These are phyloP conservation scores for Chlorella sp. DNA, from an alignment of 139 green algal genomes.

Conservation along the genomic window DNA sequence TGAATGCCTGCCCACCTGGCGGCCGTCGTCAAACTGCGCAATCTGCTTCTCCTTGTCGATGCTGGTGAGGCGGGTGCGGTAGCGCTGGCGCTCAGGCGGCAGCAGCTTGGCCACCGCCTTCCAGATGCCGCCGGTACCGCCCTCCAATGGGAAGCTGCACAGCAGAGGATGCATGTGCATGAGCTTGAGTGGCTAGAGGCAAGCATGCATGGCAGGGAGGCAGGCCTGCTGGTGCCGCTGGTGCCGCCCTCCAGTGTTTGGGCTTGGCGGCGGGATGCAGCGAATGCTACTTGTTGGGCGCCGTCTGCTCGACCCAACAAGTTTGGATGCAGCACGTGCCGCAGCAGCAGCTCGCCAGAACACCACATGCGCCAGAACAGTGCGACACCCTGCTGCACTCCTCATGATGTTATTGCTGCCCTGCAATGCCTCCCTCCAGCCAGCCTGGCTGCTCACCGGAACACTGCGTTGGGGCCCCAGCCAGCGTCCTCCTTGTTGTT, in stretches of 20 bases:
- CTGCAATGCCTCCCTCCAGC: too few relatives aligned
- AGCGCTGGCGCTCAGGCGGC: slow-evolving; percentile 77
- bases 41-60: slow-evolving; percentile 82
- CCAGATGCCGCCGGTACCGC: slow-evolving; percentile 93
- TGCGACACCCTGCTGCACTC: too few relatives aligned
- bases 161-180: too few relatives aligned
- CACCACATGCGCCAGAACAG: too few relatives aligned
- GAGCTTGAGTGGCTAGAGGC: too few relatives aligned
- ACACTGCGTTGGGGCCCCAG: slow-evolving; percentile 94
- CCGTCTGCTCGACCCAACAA: too few relatives aligned
- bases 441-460: slow-evolving; percentile 51
- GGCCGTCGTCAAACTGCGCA: slow-evolving; percentile 50
- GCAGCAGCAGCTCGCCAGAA: too few relatives aligned
- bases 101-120: slow-evolving; percentile 86
- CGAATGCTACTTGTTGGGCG: too few relatives aligned
- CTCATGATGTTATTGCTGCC: too few relatives aligned
- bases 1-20: slow-evolving; percentile 13
- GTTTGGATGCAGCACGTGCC: too few relatives aligned
- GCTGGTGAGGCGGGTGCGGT: slow-evolving; percentile 59
- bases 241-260: slow-evolving; percentile 79
- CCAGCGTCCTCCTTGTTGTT: slow-evolving; percentile 86
- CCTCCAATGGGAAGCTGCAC: slow-evolving; percentile 81
- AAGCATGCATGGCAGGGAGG: too few relatives aligned
- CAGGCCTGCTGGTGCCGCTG: slow-evolving; percentile 89
- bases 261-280: too few relatives aligned